Evolutionary conservation across 352 stramenopile genomes (phyloP).

Genomic region (Pythium sp.): DNA sequence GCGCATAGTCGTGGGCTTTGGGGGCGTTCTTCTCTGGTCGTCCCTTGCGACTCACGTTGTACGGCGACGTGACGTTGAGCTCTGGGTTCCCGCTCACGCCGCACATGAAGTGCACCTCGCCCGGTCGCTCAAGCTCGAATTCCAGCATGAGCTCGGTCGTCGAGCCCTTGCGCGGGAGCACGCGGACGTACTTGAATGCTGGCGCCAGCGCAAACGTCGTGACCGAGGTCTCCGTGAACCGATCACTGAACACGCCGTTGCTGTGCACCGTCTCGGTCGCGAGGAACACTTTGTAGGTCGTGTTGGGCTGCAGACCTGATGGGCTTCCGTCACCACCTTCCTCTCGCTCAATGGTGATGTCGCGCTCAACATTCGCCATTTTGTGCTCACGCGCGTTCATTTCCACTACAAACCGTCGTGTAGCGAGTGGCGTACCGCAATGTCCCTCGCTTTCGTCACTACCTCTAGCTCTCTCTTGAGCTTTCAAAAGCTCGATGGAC

Average conservation of each 20-base stretch:
- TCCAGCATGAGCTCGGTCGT: slow-evolving; percentile 70
- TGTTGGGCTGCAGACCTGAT: slow-evolving; percentile 32
- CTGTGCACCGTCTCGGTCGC: slow-evolving; percentile 54
- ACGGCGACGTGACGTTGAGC: slow-evolving; percentile 64
- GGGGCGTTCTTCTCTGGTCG: slow-evolving; percentile 25
- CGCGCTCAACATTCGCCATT: slow-evolving; percentile 37
- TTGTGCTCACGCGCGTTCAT: slow-evolving; percentile 39
- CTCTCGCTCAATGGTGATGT: slow-evolving; percentile 10
- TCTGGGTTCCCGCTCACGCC: slow-evolving; percentile 54
- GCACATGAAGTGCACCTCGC: slow-evolving; percentile 76
- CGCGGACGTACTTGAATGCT: slow-evolving; percentile 36
- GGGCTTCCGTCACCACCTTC: background rate
- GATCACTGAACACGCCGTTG: slow-evolving; percentile 55
- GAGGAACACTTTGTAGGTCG: slow-evolving; percentile 47
- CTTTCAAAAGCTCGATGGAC: slow-evolving; percentile 13
- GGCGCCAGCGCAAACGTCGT: slow-evolving; percentile 46
- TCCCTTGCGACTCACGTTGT: slow-evolving; percentile 73
- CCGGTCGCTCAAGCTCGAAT: slow-evolving; percentile 51
- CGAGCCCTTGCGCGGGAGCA: slow-evolving; percentile 60
- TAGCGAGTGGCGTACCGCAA: slow-evolving; percentile 9
- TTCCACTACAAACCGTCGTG: slow-evolving; percentile 13
- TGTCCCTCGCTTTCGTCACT: background rate
- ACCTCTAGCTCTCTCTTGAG: background rate
- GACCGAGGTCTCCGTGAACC: slow-evolving; percentile 33
- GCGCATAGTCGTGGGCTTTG: slow-evolving; percentile 57